Base-by-base conservation (phyloP, 495 filamentous ascomycete genomes). In the Aspergillus saccharolyticus region DNA sequence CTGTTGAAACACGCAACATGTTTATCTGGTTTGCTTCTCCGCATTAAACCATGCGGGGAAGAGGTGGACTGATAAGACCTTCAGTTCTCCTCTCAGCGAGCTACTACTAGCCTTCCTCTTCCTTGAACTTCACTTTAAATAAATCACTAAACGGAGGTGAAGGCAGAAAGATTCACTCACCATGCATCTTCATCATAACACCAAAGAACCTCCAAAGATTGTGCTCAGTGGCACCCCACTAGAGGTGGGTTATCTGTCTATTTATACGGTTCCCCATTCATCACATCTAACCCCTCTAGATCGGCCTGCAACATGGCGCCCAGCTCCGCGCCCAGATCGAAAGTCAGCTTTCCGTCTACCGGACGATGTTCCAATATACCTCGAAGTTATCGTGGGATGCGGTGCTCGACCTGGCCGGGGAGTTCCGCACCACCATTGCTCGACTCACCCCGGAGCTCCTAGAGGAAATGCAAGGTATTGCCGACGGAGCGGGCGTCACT, bases 381-480 rank as follows among this genome's bases (percentile, higher is more conserved):
- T 70, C 75, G 20, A 72, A 71, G 19, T 63, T 83, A 59, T 63
- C 70, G 39, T 85, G 83, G 83, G 42, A 62, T 1, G 63, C 76
- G 18, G 82, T 82, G 7, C 73, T 69, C 24, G 54, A 70, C 6
- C 65, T 74, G 5, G 78, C 79, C 8, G 65, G 68, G 48, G 68
- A 73, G 18, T 84, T 83, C 54, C 68, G 77, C 45, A 61, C 71
- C 1, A 57, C 73, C 3, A 60, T 82, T 4, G 44, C 60, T 54
- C 52, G 54, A 8, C 60, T 72, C 22, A 78, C 76, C 54, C 78
- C 82, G 0, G 64, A 75, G 16, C 70, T 84, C 44, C 63, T 78
- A 5, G 63, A 66, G 10, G 83, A 87, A 60, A 84, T 86, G 65
- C 48, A 65, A 68, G 82, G 79, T 3, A 79, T 88, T 42, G 83